Evolutionary conservation across 2,329 filamentous ascomycete genomes (phyloP).

Genomic region (Aspergillus versicolor): DNA sequence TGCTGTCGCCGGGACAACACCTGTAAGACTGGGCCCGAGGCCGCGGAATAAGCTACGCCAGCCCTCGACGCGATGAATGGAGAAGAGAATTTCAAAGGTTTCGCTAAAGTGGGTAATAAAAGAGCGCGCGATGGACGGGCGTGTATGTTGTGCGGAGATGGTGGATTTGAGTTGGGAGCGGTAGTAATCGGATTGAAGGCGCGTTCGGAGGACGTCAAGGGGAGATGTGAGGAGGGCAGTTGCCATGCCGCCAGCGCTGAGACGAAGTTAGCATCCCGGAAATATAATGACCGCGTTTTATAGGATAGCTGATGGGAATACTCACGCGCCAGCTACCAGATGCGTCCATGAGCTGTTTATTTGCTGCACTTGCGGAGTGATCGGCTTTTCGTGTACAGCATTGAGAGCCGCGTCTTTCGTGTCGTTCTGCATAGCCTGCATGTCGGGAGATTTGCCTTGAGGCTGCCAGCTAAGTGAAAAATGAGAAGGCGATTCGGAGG

Average conservation of each 20-base stretch:
- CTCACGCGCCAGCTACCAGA: constrained; percentile 36
- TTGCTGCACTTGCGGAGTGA: constrained; percentile 9
- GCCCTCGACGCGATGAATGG: constrained; percentile 38
- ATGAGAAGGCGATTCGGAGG: neutral
- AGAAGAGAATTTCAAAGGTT: constrained; percentile 35
- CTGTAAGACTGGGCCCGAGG: constrained; percentile 38
- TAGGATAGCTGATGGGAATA: neutral
- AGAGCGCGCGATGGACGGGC: constrained; percentile 52
- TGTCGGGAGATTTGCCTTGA: neutral
- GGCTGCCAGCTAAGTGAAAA: neutral
- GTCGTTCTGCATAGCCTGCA: constrained; percentile 13
- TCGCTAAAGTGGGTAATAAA: constrained; percentile 54
- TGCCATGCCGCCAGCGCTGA: constrained; percentile 68
- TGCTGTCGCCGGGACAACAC: constrained; percentile 40
- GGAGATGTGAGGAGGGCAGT: constrained; percentile 91
- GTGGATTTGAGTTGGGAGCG: constrained; percentile 67
- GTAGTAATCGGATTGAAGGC: constrained; percentile 92
- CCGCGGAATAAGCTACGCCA: constrained; percentile 39
- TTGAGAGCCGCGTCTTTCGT: constrained; percentile 10
- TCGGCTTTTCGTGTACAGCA: constrained; percentile 7
- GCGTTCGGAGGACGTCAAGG: constrained; percentile 96
- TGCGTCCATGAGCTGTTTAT: constrained; percentile 27
- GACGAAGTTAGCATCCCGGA: neutral
- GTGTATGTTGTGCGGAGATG: constrained; percentile 54
- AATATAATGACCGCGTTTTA: neutral